phyloP scores from a whole-genome alignment of 2,329 filamentous ascomycete genomes.

The Aureobasidium sp. region DNA sequence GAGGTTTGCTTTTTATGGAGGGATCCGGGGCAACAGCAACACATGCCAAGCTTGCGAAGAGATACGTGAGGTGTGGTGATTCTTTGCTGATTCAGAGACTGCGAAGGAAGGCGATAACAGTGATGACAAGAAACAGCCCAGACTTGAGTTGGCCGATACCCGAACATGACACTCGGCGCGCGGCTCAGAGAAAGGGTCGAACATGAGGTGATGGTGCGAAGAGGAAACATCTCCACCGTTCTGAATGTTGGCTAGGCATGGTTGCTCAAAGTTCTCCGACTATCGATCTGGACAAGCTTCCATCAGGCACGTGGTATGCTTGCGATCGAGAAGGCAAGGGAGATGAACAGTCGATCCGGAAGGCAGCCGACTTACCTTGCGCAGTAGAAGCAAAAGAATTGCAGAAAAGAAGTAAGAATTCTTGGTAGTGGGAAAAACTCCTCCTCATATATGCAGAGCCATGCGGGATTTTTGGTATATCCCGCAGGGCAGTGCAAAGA shows the following conservation, averaged over 20 bases:
- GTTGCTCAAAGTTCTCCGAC: neutral
- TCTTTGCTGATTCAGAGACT: neutral
- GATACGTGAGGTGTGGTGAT: slow-evolving; percentile 1
- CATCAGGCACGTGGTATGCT: neutral
- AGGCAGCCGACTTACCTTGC: neutral
- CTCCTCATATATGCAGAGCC: neutral
- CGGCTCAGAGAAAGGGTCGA: neutral
- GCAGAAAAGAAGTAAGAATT: neutral
- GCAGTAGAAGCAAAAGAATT: neutral
- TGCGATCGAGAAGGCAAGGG: neutral
- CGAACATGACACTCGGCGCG: neutral
- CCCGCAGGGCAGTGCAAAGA: slow-evolving; percentile 12
- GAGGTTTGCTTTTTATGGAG: slow-evolving; percentile 9
- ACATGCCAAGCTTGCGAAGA: slow-evolving; percentile 2
- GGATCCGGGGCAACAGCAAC: neutral
- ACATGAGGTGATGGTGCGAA: neutral
- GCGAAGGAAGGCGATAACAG: slow-evolving; percentile 1
- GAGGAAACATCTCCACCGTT: neutral
- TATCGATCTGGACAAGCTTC: slow-evolving; percentile 3
- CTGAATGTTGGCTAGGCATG: neutral
- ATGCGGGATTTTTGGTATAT: slow-evolving; percentile 9
- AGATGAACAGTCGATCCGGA: slow-evolving; percentile 4
- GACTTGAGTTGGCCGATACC: slow-evolving; percentile 4
- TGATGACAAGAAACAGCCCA: slow-evolving; percentile 9
- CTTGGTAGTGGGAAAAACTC: neutral